Percentiles rank a stretch among this genome's conserved stretches.
Conservation (phyloP, 345 rosid species). For the Raphanus raphanistrum region DNA sequence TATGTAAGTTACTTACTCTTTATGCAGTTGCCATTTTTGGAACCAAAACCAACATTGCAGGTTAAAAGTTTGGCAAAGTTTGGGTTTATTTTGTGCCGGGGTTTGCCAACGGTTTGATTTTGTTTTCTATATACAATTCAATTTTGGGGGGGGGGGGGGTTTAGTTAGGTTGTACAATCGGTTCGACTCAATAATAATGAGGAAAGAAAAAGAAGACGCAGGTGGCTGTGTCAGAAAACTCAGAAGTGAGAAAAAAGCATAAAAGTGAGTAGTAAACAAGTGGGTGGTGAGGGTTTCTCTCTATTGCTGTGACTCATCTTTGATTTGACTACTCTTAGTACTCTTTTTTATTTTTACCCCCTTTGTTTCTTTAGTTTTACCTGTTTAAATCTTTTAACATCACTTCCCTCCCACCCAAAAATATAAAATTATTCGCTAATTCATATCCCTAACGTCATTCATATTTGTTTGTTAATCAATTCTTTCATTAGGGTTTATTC, state of each 20-base stretch:
- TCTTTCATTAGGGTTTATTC: neutral
- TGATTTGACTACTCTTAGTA: constrained; percentile 40
- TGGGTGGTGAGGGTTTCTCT: constrained; percentile 42
- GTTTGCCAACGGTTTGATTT: constrained; percentile 10
- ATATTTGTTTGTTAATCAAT: neutral
- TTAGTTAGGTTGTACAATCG: neutral
- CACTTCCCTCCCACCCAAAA: neutral
- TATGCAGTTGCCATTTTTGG: neutral
- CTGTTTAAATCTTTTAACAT: neutral
- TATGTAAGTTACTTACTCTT: neutral
- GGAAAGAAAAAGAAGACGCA: constrained; percentile 22
- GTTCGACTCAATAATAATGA: constrained; percentile 20
- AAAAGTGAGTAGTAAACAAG: constrained; percentile 24
- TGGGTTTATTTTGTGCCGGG: neutral
- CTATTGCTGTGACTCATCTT: constrained; percentile 9
- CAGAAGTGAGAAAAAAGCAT: constrained; percentile 21
- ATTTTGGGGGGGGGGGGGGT: neutral
- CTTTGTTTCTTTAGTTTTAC: neutral
- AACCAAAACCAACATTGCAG: neutral
- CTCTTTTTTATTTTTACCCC: constrained; percentile 28
- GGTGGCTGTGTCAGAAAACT: constrained; percentile 38
- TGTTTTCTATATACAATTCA: neutral
- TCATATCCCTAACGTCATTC: neutral
- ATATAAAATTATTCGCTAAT: neutral
- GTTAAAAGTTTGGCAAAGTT: neutral